Evolutionary conservation across 2,329 filamentous ascomycete genomes (phyloP).

Genomic region (Colletotrichum neosansevieriae): DNA sequence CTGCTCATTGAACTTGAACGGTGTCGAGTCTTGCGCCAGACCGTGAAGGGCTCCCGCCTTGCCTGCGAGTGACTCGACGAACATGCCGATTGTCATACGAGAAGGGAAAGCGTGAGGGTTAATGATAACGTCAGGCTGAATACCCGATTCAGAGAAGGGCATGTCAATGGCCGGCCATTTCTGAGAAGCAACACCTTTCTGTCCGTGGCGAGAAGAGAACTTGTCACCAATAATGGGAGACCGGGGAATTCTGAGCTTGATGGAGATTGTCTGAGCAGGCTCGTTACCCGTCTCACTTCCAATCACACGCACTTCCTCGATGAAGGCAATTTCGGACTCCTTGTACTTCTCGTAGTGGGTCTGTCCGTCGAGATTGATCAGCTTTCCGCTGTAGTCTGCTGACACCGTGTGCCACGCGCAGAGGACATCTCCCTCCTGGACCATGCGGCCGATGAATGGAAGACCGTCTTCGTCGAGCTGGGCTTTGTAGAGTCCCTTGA

Average conservation of each 20-base stretch:
- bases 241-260: slow-evolving; percentile 93
- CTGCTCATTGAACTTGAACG: slow-evolving; percentile 93
- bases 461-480: slow-evolving; percentile 90
- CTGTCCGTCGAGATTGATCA: slow-evolving; percentile 86
- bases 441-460: slow-evolving; percentile 80
- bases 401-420: slow-evolving; percentile 92
- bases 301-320: slow-evolving; percentile 93
- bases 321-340: slow-evolving; percentile 86
- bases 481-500: slow-evolving; percentile 77
- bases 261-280: slow-evolving; percentile 86
- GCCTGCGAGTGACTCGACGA: slow-evolving; percentile 95
- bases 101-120: slow-evolving; percentile 99
- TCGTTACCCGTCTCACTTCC: slow-evolving; percentile 87
- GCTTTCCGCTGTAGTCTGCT: slow-evolving; percentile 80
- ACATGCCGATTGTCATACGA: slow-evolving; percentile 99
- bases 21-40: slow-evolving; percentile 94
- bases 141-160: slow-evolving; percentile 96
- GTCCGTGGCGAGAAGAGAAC: slow-evolving; percentile 97
- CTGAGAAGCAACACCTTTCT: slow-evolving; percentile 96
- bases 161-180: slow-evolving; percentile 95
- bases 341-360: slow-evolving; percentile 96
- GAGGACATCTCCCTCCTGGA: slow-evolving; percentile 85
- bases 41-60: slow-evolving; percentile 96
- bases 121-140: slow-evolving; percentile 98
- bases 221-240: slow-evolving; percentile 97